Percentiles rank a stretch among this genome's conserved stretches.
Conservation (phyloP, 805 yeast species). For the Isabelozyma rhagii region DNA sequence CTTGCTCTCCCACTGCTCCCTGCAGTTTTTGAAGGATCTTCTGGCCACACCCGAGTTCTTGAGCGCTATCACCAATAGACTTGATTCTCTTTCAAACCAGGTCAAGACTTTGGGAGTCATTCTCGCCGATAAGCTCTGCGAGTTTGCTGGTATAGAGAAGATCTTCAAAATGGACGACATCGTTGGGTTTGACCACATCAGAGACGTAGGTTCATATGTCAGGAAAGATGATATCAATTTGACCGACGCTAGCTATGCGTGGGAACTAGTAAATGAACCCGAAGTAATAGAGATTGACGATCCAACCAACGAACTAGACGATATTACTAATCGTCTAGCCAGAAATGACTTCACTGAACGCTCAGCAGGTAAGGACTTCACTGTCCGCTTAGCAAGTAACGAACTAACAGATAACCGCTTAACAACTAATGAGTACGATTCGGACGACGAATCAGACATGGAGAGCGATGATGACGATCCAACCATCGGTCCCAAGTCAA, state of each 20-base stretch:
- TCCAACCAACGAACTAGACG: background rate
- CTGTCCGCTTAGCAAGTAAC: too few species aligned
- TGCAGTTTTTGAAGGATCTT: constrained; percentile 19
- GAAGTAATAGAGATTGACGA: constrained; percentile 4
- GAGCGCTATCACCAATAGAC: constrained; percentile 48
- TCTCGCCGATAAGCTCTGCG: constrained; percentile 51
- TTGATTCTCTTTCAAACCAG: constrained; percentile 46
- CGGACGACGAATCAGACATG: constrained; percentile 14
- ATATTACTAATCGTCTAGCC: constrained; percentile 1
- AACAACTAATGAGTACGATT: constrained; percentile 18
- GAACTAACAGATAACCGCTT: constrained; percentile 2
- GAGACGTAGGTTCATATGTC: constrained; percentile 1
- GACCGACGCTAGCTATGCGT: constrained; percentile 9
- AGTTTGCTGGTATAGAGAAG: constrained; percentile 19
- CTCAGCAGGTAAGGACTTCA: too few species aligned
- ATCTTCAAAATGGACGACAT: constrained; percentile 33
- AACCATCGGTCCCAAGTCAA: constrained; percentile 30
- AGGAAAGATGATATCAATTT: background rate
- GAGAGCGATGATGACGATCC: constrained; percentile 51
- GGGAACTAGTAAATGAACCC: constrained; percentile 15
- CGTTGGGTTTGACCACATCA: constrained; percentile 21
- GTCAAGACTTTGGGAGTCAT: constrained; percentile 53
- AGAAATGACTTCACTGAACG: constrained; percentile 3
- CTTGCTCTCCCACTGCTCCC: constrained; percentile 18
- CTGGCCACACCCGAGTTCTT: constrained; percentile 41